Evolutionary conservation across 805 yeast species (phyloP).

Genomic region (Vanderwaltozyma tropicalis): DNA sequence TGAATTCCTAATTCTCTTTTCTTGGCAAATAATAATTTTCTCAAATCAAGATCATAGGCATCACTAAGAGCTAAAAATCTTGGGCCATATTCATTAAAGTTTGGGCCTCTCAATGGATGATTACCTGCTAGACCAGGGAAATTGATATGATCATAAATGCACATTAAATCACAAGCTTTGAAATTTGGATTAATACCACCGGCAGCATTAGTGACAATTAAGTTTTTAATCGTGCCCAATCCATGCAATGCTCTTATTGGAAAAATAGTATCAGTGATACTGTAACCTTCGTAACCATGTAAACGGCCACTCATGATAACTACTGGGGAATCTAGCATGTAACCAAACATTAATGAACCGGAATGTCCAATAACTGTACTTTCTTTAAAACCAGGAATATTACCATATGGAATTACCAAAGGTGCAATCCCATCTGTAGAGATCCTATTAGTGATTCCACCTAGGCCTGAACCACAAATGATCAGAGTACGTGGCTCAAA

Average conservation of each 20-base stretch:
- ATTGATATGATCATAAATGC: slow-evolving; percentile 80
- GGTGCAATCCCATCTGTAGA: slow-evolving; percentile 28
- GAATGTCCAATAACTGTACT: slow-evolving; percentile 89
- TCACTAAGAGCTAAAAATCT: slow-evolving; percentile 83
- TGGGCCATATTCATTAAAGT: slow-evolving; percentile 69
- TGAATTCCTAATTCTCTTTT: slow-evolving; percentile 38
- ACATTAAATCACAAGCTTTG: slow-evolving; percentile 84
- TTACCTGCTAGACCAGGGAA: slow-evolving; percentile 84
- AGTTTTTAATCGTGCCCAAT: slow-evolving; percentile 43
- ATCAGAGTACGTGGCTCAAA: slow-evolving; percentile 42
- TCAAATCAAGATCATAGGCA: slow-evolving; percentile 69
- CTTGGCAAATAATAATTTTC: slow-evolving; percentile 48
- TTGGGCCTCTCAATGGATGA: slow-evolving; percentile 83
- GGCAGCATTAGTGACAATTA: slow-evolving; percentile 92
- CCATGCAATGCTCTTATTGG: slow-evolving; percentile 69
- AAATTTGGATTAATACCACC: slow-evolving; percentile 69
- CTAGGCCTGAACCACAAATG: slow-evolving; percentile 91
- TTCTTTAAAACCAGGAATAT: slow-evolving; percentile 68
- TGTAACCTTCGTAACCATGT: slow-evolving; percentile 87
- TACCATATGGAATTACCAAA: slow-evolving; percentile 47
- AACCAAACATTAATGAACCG: slow-evolving; percentile 74
- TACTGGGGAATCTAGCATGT: slow-evolving; percentile 63
- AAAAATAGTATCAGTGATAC: slow-evolving; percentile 70
- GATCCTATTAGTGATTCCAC: slow-evolving; percentile 59
- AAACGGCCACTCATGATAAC: slow-evolving; percentile 90